Conservation (phyloP, 176 grass and related monocot species). For the Musa acuminata region DNA sequence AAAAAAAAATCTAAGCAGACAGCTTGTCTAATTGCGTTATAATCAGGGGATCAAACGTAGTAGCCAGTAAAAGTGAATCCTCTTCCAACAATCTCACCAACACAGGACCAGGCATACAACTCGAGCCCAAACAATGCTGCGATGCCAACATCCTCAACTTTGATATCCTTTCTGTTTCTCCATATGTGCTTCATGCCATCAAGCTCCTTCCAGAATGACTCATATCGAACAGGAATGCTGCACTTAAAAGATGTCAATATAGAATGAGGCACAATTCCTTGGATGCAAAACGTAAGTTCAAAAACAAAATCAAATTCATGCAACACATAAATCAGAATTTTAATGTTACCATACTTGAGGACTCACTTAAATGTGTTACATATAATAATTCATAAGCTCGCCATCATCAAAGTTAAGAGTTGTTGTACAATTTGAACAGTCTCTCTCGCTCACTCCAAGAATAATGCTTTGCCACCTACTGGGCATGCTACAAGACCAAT, state of each 20-base stretch:
- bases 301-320: not conserved
- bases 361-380: too few species aligned
- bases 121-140: constrained; percentile 69
- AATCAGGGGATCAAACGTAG: constrained; percentile 28
- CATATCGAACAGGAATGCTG: constrained; percentile 53
- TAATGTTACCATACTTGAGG: too few species aligned
- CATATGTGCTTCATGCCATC: constrained; percentile 50
- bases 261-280: too few species aligned
- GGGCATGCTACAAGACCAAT: too few species aligned
- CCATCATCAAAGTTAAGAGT: too few species aligned
- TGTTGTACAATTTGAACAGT: too few species aligned
- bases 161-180: constrained; percentile 50
- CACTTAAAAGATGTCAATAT: constrained; percentile 1
- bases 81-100: constrained; percentile 62
- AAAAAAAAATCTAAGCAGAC: not conserved
- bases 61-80: constrained; percentile 77
- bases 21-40: not conserved
- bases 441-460: too few species aligned
- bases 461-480: too few species aligned
- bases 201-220: constrained; percentile 77
- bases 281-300: not conserved
- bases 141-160: constrained; percentile 56
- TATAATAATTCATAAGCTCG: too few species aligned
- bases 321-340: not conserved
- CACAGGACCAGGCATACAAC: constrained; percentile 62